A percentile compares a stretch with the other conserved stretches of the same genome.
phyloP scores from a whole-genome alignment of 352 stramenopile species.

The Globisporangium alternatum region DNA sequence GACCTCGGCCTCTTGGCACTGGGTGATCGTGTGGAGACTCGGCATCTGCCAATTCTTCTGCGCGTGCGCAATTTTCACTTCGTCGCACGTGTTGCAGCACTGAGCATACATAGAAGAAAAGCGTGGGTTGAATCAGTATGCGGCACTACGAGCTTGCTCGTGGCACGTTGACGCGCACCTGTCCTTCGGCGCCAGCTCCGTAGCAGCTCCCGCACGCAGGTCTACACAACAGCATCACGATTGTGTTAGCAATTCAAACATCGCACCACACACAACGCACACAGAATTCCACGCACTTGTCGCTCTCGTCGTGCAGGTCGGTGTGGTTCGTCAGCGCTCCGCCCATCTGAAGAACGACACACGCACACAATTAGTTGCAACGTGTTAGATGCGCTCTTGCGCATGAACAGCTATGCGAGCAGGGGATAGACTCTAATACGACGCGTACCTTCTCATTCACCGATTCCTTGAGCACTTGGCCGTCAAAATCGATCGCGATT shows the following conservation, averaged over 20 bases:
- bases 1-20: slow-evolving; percentile 77
- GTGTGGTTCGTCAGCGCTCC: slow-evolving; percentile 71
- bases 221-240: slow-evolving; percentile 22
- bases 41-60: slow-evolving; percentile 75
- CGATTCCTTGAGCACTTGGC: slow-evolving; percentile 42
- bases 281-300: slow-evolving; percentile 33
- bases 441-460: slow-evolving; percentile 38
- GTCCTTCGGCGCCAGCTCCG: slow-evolving; percentile 49
- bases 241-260: neutral
- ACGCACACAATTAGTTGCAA: neutral
- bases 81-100: slow-evolving; percentile 71
- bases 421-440: neutral
- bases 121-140: neutral
- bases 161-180: slow-evolving; percentile 27
- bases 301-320: slow-evolving; percentile 48
- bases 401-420: neutral
- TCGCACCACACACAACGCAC: neutral
- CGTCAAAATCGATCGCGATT: slow-evolving; percentile 49
- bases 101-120: slow-evolving; percentile 11
- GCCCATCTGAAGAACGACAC: slow-evolving; percentile 40
- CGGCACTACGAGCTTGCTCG: neutral
- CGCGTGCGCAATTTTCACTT: slow-evolving; percentile 60
- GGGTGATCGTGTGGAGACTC: slow-evolving; percentile 69
- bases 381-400: neutral
- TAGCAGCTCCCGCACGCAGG: slow-evolving; percentile 75